phyloP scores from a whole-genome alignment of 345 rosid genomes.

The sweet orange (Citrus sinensis) region DVS_A1.0 CM039165.1:38333501-38334000 shows the following conservation, averaged over 20 bases:
- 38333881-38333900: constrained; percentile 72
- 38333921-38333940: constrained; percentile 60
- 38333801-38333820: constrained; percentile 63
- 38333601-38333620: constrained; percentile 70
- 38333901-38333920: constrained; percentile 82
- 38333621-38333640: constrained; percentile 61
- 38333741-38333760: constrained; percentile 76
- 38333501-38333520: constrained; percentile 82
- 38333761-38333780: constrained; percentile 87
- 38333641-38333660: constrained; percentile 62
- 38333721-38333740: constrained; percentile 89
- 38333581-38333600: constrained; percentile 78
- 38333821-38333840: constrained; percentile 77
- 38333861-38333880: constrained; percentile 81
- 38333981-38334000: constrained; percentile 74
- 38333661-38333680: constrained; percentile 82
- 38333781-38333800: constrained; percentile 82
- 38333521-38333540: constrained; percentile 86
- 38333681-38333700: constrained; percentile 78
- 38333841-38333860: constrained; percentile 66
- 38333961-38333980: constrained; percentile 81
- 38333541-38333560: constrained; percentile 61
- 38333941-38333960: constrained; percentile 79
- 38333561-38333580: constrained; percentile 60
- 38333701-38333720: constrained; percentile 75